Conservation (phyloP, 2,329 filamentous ascomycete species). For the Cladosporium sp. region DNA sequence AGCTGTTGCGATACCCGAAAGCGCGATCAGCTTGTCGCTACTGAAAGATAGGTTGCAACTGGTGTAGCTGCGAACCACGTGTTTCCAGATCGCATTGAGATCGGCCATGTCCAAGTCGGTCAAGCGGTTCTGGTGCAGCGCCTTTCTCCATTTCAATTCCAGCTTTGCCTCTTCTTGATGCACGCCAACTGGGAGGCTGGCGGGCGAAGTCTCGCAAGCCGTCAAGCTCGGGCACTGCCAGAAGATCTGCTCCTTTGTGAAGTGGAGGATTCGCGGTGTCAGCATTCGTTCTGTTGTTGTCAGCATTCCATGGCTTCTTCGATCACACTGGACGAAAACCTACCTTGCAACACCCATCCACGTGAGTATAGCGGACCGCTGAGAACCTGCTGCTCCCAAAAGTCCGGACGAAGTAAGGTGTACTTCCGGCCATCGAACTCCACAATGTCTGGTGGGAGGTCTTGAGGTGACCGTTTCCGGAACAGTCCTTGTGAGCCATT, state of each 20-base stretch:
- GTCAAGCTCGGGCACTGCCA: slow-evolving; percentile 12
- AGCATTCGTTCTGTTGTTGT: slow-evolving; percentile 9
- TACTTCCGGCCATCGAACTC: neutral
- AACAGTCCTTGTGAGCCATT: slow-evolving; percentile 10
- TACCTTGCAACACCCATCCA: slow-evolving; percentile 13
- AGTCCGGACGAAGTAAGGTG: neutral
- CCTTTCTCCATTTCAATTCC: neutral
- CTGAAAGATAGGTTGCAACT: neutral
- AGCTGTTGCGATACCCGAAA: neutral
- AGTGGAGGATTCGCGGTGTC: slow-evolving; percentile 12
- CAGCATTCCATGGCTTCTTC: neutral
- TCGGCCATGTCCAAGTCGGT: neutral
- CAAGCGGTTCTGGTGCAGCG: neutral
- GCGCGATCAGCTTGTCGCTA: neutral
- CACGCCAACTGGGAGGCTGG: neutral
- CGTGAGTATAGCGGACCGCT: slow-evolving; percentile 4
- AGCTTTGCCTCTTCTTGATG: neutral
- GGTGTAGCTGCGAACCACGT: neutral
- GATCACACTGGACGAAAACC: neutral
- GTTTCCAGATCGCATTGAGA: neutral
- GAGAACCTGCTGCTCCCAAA: slow-evolving; percentile 4
- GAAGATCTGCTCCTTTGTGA: slow-evolving; percentile 13
- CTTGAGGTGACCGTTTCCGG: neutral
- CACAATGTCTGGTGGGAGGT: neutral
- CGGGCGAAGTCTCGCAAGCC: neutral